Evolutionary conservation across 2,329 filamentous ascomycete genomes (phyloP), one percentile per base, ranked within the genome.

Genomic region (Zelopaecilomyces penicillatus): DNA sequence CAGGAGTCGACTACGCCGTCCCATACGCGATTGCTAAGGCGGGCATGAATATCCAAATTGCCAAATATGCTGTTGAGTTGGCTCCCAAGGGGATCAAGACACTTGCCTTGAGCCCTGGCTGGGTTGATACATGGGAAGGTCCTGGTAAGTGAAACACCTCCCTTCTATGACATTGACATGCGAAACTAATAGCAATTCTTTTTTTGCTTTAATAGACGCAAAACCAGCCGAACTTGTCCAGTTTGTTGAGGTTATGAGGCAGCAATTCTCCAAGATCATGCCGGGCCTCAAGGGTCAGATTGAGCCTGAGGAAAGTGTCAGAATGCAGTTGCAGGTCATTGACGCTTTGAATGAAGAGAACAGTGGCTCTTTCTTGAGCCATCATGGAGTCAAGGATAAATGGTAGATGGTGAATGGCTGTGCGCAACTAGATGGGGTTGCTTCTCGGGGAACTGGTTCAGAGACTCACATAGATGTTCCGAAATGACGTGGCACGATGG

Each of bases 21-120:
- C 52, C 60, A 0, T 72, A 71, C 48, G 50, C 61, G 7, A 54
- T 60, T 26, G 57, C 56, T 30, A 72, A 72, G 49, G 65, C 61
- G 0, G 67, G 60, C 1, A 48, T 67, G 50, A 72, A 70, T 48
- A 54, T 68, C 12, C 45, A 61, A 2, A 56, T 67, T 4, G 63
- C 65, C 7, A 70, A 71, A 53, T 70, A 65, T 47, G 60, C 57
- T 3, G 63, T 56, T 3, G 57, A 65, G 44, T 29, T 51, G 10
- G 47, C 38, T 4, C 41, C 39, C 19, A 46, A 51, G 36, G 49
- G 49, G 11, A 49, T 51, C 44, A 49, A 47, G 39, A 39, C 40
- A 6, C 32, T 50, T 6, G 40, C 49, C 6, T 38, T 51, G 8
- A 49, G 49, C 44, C 49, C 49, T 27, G 49, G 49, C 31, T 51